These are phyloP conservation scores for Lepiota venenata DNA, from an alignment of 768 basidiomycete species.

Conservation along the genomic window DNA sequence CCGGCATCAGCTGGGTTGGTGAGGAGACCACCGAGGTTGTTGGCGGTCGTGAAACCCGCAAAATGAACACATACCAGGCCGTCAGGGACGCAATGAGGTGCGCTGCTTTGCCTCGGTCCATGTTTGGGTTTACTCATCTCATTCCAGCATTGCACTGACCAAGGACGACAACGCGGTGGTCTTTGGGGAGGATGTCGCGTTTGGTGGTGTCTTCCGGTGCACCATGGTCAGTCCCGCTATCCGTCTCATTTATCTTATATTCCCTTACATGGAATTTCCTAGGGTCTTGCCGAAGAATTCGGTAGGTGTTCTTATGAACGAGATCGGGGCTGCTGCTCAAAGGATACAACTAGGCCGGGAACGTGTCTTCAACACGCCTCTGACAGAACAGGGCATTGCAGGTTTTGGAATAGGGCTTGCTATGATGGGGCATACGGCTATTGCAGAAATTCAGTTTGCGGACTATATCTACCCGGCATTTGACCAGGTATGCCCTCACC, in stretches of 20 bases:
- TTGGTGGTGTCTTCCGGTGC: conserved; percentile 93
- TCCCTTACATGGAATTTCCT: conserved; percentile 11
- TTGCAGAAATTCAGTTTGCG: conserved; percentile 90
- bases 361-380: conserved; percentile 92
- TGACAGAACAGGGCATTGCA: conserved; percentile 92
- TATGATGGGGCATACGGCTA: conserved; percentile 90
- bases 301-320: conserved; percentile 41
- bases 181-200: conserved; percentile 90
- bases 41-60: conserved; percentile 82
- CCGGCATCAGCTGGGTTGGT: conserved; percentile 70
- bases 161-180: conserved; percentile 88
- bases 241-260: not conserved
- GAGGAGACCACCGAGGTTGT: conserved; percentile 49
- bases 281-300: conserved; percentile 92
- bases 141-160: conserved; percentile 60
- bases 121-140: not conserved
- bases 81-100: conserved; percentile 79
- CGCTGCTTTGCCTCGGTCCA: not conserved
- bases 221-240: conserved; percentile 62
- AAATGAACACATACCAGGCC: conserved; percentile 96
- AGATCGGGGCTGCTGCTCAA: conserved; percentile 8
- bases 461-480: conserved; percentile 95
- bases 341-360: conserved; percentile 58
- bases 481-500: conserved; percentile 60
- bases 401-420: conserved; percentile 93